These are phyloP conservation scores for Scytalidium sp. DNA, from an alignment of 2,329 filamentous ascomycete species.

Conservation along the genomic window DNA sequence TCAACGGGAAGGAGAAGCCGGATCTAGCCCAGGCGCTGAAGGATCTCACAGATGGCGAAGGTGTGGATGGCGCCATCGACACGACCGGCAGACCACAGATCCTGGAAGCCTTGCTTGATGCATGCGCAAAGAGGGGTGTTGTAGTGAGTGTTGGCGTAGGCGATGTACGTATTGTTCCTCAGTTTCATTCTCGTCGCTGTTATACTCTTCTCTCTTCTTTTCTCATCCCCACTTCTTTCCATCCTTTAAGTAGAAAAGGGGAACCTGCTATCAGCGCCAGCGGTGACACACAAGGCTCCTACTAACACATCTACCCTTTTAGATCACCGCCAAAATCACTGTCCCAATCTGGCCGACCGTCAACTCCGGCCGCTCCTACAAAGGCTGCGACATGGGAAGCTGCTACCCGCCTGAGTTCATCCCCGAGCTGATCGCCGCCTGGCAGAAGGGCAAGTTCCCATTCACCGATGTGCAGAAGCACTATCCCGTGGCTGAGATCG, in stretches of 20 bases:
- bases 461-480: slow-evolving; percentile 17
- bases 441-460: slow-evolving; percentile 15
- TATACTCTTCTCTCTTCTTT: slow-evolving; percentile 1
- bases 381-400: slow-evolving; percentile 17
- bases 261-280: neutral
- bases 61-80: slow-evolving; percentile 15
- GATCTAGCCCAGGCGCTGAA: slow-evolving; percentile 10
- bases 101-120: slow-evolving; percentile 10
- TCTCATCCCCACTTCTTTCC: slow-evolving; percentile 11
- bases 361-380: slow-evolving; percentile 14
- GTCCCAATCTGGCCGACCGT: slow-evolving; percentile 15
- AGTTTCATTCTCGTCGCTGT: no score
- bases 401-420: slow-evolving; percentile 20
- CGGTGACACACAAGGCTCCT: no score
- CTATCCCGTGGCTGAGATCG: slow-evolving; percentile 14
- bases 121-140: slow-evolving; percentile 13
- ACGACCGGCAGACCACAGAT: slow-evolving; percentile 14
- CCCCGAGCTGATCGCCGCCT: slow-evolving; percentile 12
- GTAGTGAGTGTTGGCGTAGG: slow-evolving; percentile 18
- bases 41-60: slow-evolving; percentile 10
- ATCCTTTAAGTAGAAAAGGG: neutral
- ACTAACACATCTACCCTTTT: neutral
- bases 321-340: slow-evolving; percentile 12
- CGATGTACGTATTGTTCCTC: neutral
- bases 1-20: slow-evolving; percentile 12